Percentiles rank a stretch among this genome's conserved stretches.
These are phyloP conservation scores for Lasiosphaeria miniovina DNA, from an alignment of 495 filamentous ascomycete species.

Conservation along the genomic window DNA sequence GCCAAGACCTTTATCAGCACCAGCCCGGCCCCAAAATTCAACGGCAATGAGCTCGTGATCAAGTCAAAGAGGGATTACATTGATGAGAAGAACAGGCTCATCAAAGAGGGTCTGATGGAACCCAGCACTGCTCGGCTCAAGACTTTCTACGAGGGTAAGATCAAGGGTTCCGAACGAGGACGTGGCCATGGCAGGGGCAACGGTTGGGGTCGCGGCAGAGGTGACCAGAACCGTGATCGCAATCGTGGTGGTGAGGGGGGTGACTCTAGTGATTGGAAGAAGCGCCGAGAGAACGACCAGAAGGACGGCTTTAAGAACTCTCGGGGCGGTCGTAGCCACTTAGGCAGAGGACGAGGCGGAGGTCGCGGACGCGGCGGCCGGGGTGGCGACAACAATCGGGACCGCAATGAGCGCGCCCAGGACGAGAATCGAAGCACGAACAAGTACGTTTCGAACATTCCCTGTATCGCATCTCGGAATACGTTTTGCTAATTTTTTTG, in stretches of 20 bases:
- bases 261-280: slow-evolving; percentile 65
- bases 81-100: slow-evolving; percentile 71
- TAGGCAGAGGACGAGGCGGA: slow-evolving; percentile 40
- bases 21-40: slow-evolving; percentile 78
- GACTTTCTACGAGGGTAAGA: slow-evolving; percentile 38
- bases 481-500: slow-evolving; percentile 21
- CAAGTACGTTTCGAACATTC: slow-evolving; percentile 20
- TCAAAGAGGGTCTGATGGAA: slow-evolving; percentile 66
- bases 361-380: slow-evolving; percentile 35
- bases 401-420: slow-evolving; percentile 15
- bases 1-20: slow-evolving; percentile 73
- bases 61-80: slow-evolving; percentile 87
- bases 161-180: slow-evolving; percentile 32
- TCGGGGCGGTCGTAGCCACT: slow-evolving; percentile 39
- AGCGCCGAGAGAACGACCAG: slow-evolving; percentile 62
- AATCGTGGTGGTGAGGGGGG: slow-evolving; percentile 9
- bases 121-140: slow-evolving; percentile 36
- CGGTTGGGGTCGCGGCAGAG: slow-evolving; percentile 33
- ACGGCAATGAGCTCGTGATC: slow-evolving; percentile 67
- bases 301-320: slow-evolving; percentile 55
- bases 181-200: slow-evolving; percentile 34
- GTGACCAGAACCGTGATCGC: slow-evolving; percentile 20
- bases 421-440: slow-evolving; percentile 24
- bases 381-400: slow-evolving; percentile 29
- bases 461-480: neutral